These are phyloP conservation scores for Pseudotsuga menziesii DNA, from an alignment of 75 land plant species.

Conservation along the genomic window DNA sequence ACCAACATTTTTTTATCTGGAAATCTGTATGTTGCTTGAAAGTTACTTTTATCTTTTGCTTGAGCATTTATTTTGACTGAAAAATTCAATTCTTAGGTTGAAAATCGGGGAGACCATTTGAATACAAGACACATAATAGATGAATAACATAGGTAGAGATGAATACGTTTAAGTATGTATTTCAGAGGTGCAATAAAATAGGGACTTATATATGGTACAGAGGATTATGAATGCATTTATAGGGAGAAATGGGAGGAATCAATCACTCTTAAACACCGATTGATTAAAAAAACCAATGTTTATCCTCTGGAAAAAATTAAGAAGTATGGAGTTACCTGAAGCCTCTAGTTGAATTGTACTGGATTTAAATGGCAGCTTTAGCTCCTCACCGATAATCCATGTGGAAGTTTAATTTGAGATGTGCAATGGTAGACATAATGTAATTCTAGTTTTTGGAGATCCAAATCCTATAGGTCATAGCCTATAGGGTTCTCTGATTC, in stretches of 20 bases:
- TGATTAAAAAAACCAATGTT: constrained; percentile 16
- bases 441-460: too few relatives aligned
- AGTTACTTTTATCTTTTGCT: too few relatives aligned
- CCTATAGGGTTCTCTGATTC: too few relatives aligned
- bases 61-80: too few relatives aligned
- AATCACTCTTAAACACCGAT: constrained; percentile 30
- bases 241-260: constrained; percentile 39
- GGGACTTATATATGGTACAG: constrained; percentile 23
- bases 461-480: too few relatives aligned
- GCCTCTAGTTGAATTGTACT: not conserved
- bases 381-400: not conserved
- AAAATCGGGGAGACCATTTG: too few relatives aligned
- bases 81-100: too few relatives aligned
- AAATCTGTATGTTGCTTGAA: too few relatives aligned
- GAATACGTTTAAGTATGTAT: too few relatives aligned
- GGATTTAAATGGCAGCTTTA: not conserved
- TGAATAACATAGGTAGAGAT: too few relatives aligned
- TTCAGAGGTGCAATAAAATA: constrained; percentile 12
- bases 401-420: not conserved
- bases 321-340: constrained; percentile 30
- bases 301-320: constrained; percentile 21
- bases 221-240: constrained; percentile 23
- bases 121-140: too few relatives aligned
- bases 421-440: not conserved
- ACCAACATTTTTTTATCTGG: too few relatives aligned